Evolutionary conservation across 176 grass and related monocot genomes (phyloP), one percentile per base, ranked within the genome.

Genomic region (Pontederia paniculata): DNA sequence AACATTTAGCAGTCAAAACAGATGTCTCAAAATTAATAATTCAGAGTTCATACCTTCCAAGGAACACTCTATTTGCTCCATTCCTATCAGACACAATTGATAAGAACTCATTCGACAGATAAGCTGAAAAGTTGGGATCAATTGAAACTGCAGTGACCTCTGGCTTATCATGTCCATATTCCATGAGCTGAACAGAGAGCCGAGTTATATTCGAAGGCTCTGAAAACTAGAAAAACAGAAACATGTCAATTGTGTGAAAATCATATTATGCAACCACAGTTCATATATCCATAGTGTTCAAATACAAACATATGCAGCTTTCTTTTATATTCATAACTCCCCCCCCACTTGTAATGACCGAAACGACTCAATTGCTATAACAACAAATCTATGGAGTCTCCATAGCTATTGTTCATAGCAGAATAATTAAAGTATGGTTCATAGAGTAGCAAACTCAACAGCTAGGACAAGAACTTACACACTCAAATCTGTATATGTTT

Each of bases 101-200:
- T 15, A 66, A 71, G 25, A 23, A 60, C 80, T 77, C 83, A 31
- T 48, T 67, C 37, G 76, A 84, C 16, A 91, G 74, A 55, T 88
- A 90, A 0, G 87, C 62, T 20, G 87, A 82, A 75, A 98, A 98
- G 74, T 84, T 98, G n/a, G 93, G 93, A 80, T 98, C 93, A 14
- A 91, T 82, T 44, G 93, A 87, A 45, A 98, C 86, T 28, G 87
- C 86, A 10, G 93, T 88, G 21, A 80, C 77, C 73, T 98, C 93
- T 54, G 83, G 93, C 75, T 90, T 98, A 68, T 98, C 93, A 62
- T 90, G 80, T 4, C 80, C 93, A 79, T 84, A 89, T 18, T 98
- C 93, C 86, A 91, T 98, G 54, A 98, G 78, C 49, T 98, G 93
- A 66, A 98, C 80, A n/a, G 73, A 84, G 48, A 98, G 42, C 25